Evolutionary conservation across 2,329 filamentous ascomycete species (phyloP).

Genomic region (Whalleya microplaca): DNA sequence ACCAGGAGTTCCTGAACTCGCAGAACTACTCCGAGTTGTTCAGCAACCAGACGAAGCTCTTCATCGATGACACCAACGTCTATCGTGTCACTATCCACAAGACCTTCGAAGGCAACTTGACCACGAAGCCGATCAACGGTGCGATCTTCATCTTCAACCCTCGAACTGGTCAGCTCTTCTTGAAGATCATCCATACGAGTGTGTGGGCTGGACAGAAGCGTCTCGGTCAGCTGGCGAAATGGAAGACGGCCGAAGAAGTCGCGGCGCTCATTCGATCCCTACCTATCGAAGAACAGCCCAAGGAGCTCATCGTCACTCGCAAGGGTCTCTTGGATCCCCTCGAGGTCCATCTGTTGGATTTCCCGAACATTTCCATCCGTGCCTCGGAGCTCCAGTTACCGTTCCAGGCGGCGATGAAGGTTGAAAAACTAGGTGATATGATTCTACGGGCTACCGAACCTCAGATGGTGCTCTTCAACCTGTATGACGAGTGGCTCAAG

Average conservation of each 20-base stretch:
- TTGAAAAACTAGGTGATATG: slow-evolving; percentile 99
- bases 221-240: slow-evolving; percentile 96
- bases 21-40: slow-evolving; percentile 99
- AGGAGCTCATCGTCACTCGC: slow-evolving; percentile 96
- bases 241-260: slow-evolving; percentile 99
- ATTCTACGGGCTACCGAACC: slow-evolving; percentile 96
- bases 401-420: slow-evolving; percentile 99
- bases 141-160: slow-evolving; percentile 99
- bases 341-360: slow-evolving; percentile 95
- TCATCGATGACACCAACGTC: slow-evolving; percentile 99
- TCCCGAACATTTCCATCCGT: slow-evolving; percentile 98
- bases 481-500: slow-evolving; percentile 99
- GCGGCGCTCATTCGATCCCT: slow-evolving; percentile 93
- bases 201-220: slow-evolving; percentile 99
- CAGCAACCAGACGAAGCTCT: slow-evolving; percentile 98
- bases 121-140: slow-evolving; percentile 98
- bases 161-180: slow-evolving; percentile 93
- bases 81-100: slow-evolving; percentile 99
- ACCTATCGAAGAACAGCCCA: slow-evolving; percentile 96
- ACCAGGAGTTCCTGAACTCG: slow-evolving; percentile 98
- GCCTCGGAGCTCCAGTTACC: slow-evolving; percentile 95
- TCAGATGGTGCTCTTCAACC: slow-evolving; percentile 99
- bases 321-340: slow-evolving; percentile 97
- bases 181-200: slow-evolving; percentile 99
- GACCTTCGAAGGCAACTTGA: slow-evolving; percentile 98